Base-by-base conservation (phyloP, 139 green algal genomes). In the Pedinophyceae sp. region DNA sequence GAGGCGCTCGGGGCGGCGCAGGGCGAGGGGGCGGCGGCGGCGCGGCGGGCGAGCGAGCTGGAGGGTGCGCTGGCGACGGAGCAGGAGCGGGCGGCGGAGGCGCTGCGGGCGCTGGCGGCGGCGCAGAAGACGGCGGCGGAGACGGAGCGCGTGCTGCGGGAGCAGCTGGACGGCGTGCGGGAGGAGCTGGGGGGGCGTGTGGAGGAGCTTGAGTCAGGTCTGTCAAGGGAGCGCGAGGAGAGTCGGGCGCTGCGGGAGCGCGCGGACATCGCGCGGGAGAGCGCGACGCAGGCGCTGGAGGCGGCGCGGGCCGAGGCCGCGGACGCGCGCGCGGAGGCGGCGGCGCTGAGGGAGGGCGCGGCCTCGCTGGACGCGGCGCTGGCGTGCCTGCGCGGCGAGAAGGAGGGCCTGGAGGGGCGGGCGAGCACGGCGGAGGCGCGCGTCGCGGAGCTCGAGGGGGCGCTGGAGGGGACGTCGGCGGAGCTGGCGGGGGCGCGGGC, bases 1-100 rank as follows among this genome's bases (percentile, higher is more conserved):
- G 69, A 78, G 55, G 73, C 66, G 3, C 54, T 75, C 10, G 64
- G 69, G 22, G 26, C 39, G 20, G 57, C 84, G 43, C 67, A 64
- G 17, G 71, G 80, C 34, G 71, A 71, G 50, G 66, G 62, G 48
- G 46, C 45, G 16, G 57, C 54, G 4, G 61, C 60, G 0, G 73
- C 75, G 25, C 54, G 55, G 19, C 48, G 54, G 3, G 61, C 77
- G 16, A 45, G 24, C 3, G 25, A 50, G 19, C 63, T 77, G n/a
- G 54, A 55, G 66, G 71, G 57, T 24, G 22, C 34, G 22, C 20
- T 55, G 57, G 56, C 43, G 22, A 48, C 64, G 29, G 30, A 54
- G 34, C 49, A 58, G 7, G 34, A 55, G 30, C 27, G 41, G 28
- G 46, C 24, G 10, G 27, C 23, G n/a, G 47, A 2, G 4, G 41